Conservation (phyloP, 164 flowering plant genomes). For the Nelumbo lutea region DNA sequence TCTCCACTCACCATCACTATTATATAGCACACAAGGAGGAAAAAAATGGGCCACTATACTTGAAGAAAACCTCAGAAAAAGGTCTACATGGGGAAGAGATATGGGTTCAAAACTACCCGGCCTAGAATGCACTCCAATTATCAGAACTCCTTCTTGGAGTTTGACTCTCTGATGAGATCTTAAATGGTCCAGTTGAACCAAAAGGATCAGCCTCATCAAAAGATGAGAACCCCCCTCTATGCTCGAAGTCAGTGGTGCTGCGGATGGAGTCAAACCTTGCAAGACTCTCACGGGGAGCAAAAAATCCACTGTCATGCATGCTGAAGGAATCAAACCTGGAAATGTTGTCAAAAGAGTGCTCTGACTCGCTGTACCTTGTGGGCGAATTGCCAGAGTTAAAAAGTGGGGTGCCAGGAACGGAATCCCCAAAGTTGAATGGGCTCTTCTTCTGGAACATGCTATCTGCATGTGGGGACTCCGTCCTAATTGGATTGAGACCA, state of each 20-base stretch:
- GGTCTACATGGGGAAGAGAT: neutral
- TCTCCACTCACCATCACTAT: conserved; percentile 9
- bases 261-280: conserved; percentile 53
- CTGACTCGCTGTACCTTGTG: conserved; percentile 47
- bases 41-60: neutral
- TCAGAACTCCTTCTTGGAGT: conserved; percentile 56
- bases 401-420: conserved; percentile 72
- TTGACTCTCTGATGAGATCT: conserved; percentile 48
- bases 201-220: conserved; percentile 89
- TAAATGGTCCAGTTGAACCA: conserved; percentile 79
- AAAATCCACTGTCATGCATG: conserved; percentile 31
- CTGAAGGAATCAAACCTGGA: conserved; percentile 73
- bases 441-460: conserved; percentile 38
- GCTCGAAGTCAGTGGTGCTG: conserved; percentile 35
- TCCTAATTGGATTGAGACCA: conserved; percentile 50
- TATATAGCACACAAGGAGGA: conserved; percentile 14
- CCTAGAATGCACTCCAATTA: conserved; percentile 59
- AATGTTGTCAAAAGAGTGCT: conserved; percentile 52
- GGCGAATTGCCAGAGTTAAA: conserved; percentile 58
- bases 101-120: neutral
- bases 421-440: conserved; percentile 68
- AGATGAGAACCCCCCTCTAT: conserved; percentile 35
- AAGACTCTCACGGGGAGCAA: conserved; percentile 38
- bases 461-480: conserved; percentile 54
- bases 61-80: conserved; percentile 4